These are phyloP conservation scores for Arthroderma sp. DNA, from an alignment of 2,329 filamentous ascomycete genomes.

Conservation along the genomic window DNA sequence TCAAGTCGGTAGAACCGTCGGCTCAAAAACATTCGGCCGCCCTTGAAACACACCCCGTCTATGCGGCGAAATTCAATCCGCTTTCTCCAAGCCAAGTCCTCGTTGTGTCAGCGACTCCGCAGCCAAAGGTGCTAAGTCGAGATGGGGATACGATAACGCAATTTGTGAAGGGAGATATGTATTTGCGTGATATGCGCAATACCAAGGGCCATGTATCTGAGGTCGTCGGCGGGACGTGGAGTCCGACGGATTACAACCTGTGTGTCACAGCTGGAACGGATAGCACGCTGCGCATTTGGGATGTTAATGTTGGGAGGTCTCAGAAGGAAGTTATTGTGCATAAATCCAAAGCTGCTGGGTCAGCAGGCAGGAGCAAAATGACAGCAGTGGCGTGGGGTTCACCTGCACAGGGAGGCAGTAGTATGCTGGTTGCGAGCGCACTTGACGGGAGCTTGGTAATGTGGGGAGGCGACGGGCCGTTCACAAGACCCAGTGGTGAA, in stretches of 20 bases:
- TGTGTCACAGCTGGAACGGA: conserved; percentile 89
- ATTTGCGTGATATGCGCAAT: conserved; percentile 90
- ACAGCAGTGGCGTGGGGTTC: conserved; percentile 81
- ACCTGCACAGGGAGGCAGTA: conserved; percentile 61
- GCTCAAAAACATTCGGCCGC: conserved; percentile 56
- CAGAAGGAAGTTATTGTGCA: conserved; percentile 93
- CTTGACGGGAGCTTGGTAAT: conserved; percentile 83
- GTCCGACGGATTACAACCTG: conserved; percentile 69
- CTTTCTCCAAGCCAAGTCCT: conserved; percentile 67
- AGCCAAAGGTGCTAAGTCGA: conserved; percentile 76
- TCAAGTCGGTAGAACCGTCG: conserved; percentile 82
- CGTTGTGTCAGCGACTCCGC: conserved; percentile 76
- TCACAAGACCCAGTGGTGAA: conserved; percentile 66
- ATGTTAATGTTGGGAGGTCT: conserved; percentile 75
- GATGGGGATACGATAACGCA: conserved; percentile 78
- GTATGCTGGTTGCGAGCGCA: conserved; percentile 66
- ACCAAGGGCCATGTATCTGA: conserved; percentile 95
- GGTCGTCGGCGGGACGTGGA: conserved; percentile 79
- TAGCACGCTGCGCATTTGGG: conserved; percentile 93
- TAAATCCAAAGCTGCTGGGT: conserved; percentile 80
- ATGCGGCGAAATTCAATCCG: conserved; percentile 77
- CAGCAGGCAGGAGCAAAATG: conserved; percentile 84
- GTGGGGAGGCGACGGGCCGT: conserved; percentile 83
- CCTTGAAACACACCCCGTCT: conserved; percentile 69
- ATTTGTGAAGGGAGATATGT: conserved; percentile 97